Percentiles rank a stretch among this genome's conserved stretches.
These are phyloP conservation scores for Haplosporangium sp. DNA, from an alignment of 371 early-diverging fungal genomes.

Conservation along the genomic window DNA sequence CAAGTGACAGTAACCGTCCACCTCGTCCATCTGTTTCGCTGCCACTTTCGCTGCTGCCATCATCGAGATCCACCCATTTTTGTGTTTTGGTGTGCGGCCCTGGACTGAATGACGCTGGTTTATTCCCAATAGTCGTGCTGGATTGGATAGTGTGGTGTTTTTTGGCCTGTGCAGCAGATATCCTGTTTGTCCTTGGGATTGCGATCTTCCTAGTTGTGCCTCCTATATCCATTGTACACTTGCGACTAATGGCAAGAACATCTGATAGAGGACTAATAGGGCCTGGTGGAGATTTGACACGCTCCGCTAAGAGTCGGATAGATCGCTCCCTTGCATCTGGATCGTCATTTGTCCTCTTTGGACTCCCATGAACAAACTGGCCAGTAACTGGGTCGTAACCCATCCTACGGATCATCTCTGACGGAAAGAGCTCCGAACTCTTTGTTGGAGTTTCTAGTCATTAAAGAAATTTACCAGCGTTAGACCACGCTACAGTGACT, in stretches of 20 bases:
- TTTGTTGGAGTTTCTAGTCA: slow-evolving; percentile 39
- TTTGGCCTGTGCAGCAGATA: neutral
- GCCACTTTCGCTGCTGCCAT: slow-evolving; percentile 15
- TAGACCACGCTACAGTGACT: neutral
- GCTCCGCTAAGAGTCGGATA: slow-evolving; percentile 42
- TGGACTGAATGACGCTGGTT: neutral
- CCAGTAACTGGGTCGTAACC: slow-evolving; percentile 53
- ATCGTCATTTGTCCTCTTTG: slow-evolving; percentile 44
- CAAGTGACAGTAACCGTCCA: slow-evolving; percentile 16
- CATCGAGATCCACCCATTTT: slow-evolving; percentile 34
- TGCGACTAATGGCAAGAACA: slow-evolving; percentile 5
- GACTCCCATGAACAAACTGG: slow-evolving; percentile 49
- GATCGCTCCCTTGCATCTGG: slow-evolving; percentile 52
- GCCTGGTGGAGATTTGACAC: slow-evolving; percentile 44
- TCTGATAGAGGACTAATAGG: slow-evolving; percentile 11
- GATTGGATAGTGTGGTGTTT: slow-evolving; percentile 14
- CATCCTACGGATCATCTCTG: slow-evolving; percentile 53
- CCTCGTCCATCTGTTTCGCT: slow-evolving; percentile 13
- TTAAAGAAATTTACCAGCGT: neutral
- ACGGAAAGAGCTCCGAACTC: slow-evolving; percentile 33
- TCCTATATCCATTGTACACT: slow-evolving; percentile 24
- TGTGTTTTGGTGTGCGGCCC: slow-evolving; percentile 3
- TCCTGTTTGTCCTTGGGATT: slow-evolving; percentile 6
- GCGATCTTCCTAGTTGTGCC: slow-evolving; percentile 24
- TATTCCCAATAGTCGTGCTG: slow-evolving; percentile 26